A percentile compares a stretch with the other conserved stretches of the same genome.
Evolutionary conservation across 805 yeast genomes (phyloP).

Genomic region (Sugiyamaella mastotermitis): DNA sequence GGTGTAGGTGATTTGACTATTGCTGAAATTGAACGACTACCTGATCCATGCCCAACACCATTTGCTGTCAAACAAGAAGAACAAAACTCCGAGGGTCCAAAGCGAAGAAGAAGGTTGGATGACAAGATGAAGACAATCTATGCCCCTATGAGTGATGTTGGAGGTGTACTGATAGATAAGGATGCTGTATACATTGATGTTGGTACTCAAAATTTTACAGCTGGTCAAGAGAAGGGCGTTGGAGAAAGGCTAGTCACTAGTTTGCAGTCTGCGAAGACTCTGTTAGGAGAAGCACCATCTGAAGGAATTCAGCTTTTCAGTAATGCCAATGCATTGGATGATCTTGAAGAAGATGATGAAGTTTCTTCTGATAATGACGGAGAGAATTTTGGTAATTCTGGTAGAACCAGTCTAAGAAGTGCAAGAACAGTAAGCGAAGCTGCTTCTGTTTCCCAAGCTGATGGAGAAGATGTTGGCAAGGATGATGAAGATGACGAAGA

Average conservation of each 20-base stretch:
- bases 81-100: conserved; percentile 38
- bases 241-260: conserved; percentile 84
- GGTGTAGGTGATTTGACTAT: conserved; percentile 90
- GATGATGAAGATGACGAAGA: conserved; percentile 18
- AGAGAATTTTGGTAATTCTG: conserved; percentile 45
- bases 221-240: conserved; percentile 66
- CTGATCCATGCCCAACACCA: conserved; percentile 99
- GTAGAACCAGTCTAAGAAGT: conserved; percentile 59
- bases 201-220: conserved; percentile 49
- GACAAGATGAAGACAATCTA: conserved; percentile 91
- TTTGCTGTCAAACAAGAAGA: conserved; percentile 80
- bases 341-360: conserved; percentile 36
- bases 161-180: conserved; percentile 93
- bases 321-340: conserved; percentile 46
- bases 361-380: conserved; percentile 39
- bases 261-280: conserved; percentile 62
- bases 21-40: conserved; percentile 74
- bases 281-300: conserved; percentile 53
- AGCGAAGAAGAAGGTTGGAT: conserved; percentile 82
- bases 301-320: conserved; percentile 75
- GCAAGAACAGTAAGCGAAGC: conserved; percentile 38
- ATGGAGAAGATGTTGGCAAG: conserved; percentile 39
- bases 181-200: conserved; percentile 95
- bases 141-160: conserved; percentile 99
- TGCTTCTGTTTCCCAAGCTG: conserved; percentile 20